Evolutionary conservation across 164 flowering plant species (phyloP).

Genomic region (Piper longum): DNA sequence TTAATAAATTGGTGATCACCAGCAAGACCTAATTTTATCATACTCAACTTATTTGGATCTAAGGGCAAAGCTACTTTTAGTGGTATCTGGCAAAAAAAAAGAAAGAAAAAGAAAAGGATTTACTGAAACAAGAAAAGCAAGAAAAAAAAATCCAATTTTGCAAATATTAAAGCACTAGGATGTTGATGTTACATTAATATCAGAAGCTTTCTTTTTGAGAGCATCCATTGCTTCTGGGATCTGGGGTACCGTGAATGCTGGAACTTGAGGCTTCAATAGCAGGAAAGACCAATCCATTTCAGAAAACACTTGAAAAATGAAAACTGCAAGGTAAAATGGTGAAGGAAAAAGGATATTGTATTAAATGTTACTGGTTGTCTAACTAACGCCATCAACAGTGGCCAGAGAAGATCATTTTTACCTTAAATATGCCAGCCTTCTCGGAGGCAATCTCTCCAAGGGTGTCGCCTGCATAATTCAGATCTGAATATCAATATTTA

Average conservation of each 20-base stretch:
- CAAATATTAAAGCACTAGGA: not conserved
- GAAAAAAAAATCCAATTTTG: not conserved
- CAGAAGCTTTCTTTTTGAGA: conserved; percentile 40
- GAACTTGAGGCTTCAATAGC: conserved; percentile 58
- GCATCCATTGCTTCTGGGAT: conserved; percentile 76
- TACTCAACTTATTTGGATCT: conserved; percentile 27
- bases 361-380: not conserved
- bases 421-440: conserved; percentile 97
- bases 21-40: conserved; percentile 45
- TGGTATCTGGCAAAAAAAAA: conserved; percentile 38
- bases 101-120: conserved; percentile 4
- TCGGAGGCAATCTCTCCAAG: conserved; percentile 62
- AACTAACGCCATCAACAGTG: not conserved
- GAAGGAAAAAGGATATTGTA: not conserved
- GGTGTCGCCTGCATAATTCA: conserved; percentile 55
- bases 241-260: conserved; percentile 77
- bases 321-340: conserved; percentile 4
- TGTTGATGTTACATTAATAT: conserved; percentile 32
- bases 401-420: conserved; percentile 8
- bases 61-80: conserved; percentile 49
- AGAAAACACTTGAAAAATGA: conserved; percentile 32
- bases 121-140: no score
- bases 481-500: not conserved
- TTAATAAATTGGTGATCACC: conserved; percentile 79
- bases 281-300: conserved; percentile 34